These are phyloP conservation scores for Fusarium setosum DNA, from an alignment of 2,329 filamentous ascomycete genomes.

Conservation along the genomic window DNA sequence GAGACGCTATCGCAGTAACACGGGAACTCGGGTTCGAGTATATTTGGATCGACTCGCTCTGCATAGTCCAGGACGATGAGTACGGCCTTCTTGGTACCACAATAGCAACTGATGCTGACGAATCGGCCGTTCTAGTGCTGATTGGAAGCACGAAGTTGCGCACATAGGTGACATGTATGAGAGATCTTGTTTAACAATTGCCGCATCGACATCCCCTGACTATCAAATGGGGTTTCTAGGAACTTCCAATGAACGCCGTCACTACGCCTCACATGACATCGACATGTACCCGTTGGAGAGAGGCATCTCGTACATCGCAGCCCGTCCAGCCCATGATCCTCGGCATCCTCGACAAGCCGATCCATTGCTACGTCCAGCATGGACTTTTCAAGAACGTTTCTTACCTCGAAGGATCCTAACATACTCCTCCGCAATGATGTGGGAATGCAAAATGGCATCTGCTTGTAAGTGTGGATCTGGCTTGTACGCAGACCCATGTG, in stretches of 20 bases:
- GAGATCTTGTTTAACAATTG: not conserved
- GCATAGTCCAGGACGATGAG: conserved; percentile 1
- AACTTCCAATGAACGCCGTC: not conserved
- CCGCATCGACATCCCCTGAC: not conserved
- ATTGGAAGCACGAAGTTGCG: not conserved
- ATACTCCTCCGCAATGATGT: not conserved
- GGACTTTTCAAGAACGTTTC: not conserved
- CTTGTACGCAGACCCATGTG: not conserved
- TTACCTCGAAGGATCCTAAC: not conserved
- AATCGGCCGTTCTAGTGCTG: not conserved
- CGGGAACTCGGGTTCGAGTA: not conserved
- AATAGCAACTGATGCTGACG: not conserved
- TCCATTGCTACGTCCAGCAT: not conserved
- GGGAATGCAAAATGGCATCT: not conserved
- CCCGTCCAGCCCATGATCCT: not conserved
- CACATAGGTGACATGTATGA: not conserved
- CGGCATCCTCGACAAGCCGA: not conserved
- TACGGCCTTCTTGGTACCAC: not conserved
- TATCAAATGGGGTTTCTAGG: not conserved
- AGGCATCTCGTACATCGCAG: not conserved
- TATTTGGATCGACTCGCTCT: not conserved
- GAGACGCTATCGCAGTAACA: not conserved
- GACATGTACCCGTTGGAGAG: not conserved
- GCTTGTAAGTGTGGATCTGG: not conserved
- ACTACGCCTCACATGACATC: not conserved